Conservation (phyloP, 257 asterid species). For the Voacanga thouarsii region DNA sequence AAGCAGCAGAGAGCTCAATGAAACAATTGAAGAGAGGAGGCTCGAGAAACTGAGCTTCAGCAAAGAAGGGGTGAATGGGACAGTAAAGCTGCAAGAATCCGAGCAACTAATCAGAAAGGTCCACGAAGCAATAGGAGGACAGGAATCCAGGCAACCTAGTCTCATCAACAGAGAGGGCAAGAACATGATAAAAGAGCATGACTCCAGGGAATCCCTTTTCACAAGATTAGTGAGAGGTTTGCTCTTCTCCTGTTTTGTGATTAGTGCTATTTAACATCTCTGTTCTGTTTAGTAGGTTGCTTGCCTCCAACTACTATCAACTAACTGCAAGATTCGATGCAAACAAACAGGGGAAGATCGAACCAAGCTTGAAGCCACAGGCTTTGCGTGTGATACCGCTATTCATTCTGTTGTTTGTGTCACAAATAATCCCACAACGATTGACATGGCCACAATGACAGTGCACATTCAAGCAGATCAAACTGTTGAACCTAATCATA, state of each 20-base stretch:
- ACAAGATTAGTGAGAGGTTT: constrained; percentile 18
- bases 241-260: background rate
- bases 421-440: constrained; percentile 19
- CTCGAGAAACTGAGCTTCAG: background rate
- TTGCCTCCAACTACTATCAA: background rate
- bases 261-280: background rate
- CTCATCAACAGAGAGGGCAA: background rate
- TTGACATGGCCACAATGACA: constrained; percentile 48
- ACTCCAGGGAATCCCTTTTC: background rate
- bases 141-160: background rate
- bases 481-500: constrained; percentile 11
- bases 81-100: background rate
- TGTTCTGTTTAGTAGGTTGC: background rate
- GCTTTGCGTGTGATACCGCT: constrained; percentile 40
- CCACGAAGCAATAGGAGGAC: background rate
- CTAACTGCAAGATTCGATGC: background rate
- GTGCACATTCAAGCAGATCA: constrained; percentile 25
- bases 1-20: background rate
- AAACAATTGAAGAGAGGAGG: background rate
- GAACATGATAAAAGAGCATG: background rate
- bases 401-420: constrained; percentile 49
- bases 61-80: background rate
- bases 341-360: constrained; percentile 44
- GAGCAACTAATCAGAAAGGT: background rate
- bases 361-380: constrained; percentile 32